A percentile compares a stretch with the other conserved stretches of the same genome.
Conservation (phyloP, 805 yeast species). For the Metschnikowia lunata region DNA sequence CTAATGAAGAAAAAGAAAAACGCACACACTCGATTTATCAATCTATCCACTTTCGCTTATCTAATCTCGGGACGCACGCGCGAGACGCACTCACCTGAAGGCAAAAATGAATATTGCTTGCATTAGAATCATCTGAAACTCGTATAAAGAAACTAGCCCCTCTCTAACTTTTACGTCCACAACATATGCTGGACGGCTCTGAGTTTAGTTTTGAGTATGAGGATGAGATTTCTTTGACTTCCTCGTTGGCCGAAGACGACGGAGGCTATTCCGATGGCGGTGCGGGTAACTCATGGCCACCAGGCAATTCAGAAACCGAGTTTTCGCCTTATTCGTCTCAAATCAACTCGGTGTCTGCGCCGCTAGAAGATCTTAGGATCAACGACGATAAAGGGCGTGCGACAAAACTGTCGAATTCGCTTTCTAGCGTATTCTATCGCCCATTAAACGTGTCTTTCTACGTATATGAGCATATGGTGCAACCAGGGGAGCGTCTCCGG, state of each 20-base stretch:
- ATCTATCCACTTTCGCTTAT: too few species aligned
- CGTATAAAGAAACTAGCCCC: too few species aligned
- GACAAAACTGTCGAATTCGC: conserved; percentile 10
- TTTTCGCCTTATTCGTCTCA: neutral
- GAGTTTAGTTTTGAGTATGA: conserved; percentile 21
- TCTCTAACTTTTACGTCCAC: too few species aligned
- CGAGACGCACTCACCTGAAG: too few species aligned
- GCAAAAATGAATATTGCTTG: too few species aligned
- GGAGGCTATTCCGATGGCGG: neutral
- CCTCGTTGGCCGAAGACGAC: neutral
- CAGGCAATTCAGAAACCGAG: neutral
- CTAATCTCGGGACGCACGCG: too few species aligned
- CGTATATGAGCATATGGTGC: conserved; percentile 23
- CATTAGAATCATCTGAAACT: too few species aligned
- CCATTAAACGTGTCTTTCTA: conserved; percentile 16
- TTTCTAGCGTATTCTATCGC: conserved; percentile 4
- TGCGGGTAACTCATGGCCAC: neutral
- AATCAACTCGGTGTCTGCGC: neutral
- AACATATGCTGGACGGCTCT: conserved; percentile 12
- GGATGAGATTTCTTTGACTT: conserved; percentile 14
- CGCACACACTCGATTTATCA: too few species aligned
- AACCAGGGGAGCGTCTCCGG: conserved; percentile 20
- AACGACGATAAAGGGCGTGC: neutral
- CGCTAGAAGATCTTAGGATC: neutral
- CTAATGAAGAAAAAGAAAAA: too few species aligned